Percentiles rank a stretch among this genome's conserved stretches.
These are phyloP conservation scores for Xylaria venustula DNA, from an alignment of 495 filamentous ascomycete species.

Conservation along the genomic window DNA sequence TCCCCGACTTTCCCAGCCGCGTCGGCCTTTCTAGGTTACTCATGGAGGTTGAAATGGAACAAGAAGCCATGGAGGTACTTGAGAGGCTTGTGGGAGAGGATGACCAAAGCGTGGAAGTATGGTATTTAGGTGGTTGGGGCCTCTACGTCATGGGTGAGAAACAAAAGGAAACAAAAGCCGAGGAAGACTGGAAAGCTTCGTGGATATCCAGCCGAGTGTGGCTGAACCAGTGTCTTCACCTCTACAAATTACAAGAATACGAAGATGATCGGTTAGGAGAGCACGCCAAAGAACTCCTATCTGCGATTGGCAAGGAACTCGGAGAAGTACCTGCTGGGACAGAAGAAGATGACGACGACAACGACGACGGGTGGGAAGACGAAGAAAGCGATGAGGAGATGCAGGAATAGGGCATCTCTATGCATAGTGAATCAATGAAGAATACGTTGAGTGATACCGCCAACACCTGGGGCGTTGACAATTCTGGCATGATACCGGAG, in stretches of 20 bases:
- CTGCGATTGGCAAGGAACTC: constrained; percentile 52
- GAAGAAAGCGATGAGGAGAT: constrained; percentile 50
- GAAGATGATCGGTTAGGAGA: constrained; percentile 69
- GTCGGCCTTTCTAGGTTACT: constrained; percentile 81
- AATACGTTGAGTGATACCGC: constrained; percentile 27
- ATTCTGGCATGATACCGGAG: constrained; percentile 24
- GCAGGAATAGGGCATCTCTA: constrained; percentile 23
- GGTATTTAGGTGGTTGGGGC: constrained; percentile 96
- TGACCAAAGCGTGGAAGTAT: constrained; percentile 89
- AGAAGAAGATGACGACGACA: constrained; percentile 48
- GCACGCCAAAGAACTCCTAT: constrained; percentile 62
- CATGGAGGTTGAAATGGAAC: constrained; percentile 85
- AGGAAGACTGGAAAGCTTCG: constrained; percentile 43
- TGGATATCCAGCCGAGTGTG: constrained; percentile 61
- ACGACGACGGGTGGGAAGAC: constrained; percentile 48
- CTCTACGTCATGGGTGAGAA: constrained; percentile 76
- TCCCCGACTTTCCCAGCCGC: constrained; percentile 80
- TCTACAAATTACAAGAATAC: constrained; percentile 63
- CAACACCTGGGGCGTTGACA: constrained; percentile 14
- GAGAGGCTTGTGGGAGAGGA: constrained; percentile 83
- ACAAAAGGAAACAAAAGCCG: constrained; percentile 41
- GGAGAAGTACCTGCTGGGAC: constrained; percentile 49
- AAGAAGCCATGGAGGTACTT: constrained; percentile 79
- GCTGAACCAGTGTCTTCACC: constrained; percentile 58
- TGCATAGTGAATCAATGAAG: constrained; percentile 14